phyloP scores from a whole-genome alignment of 371 early-diverging fungal genomes.

The Zancudomyces culisetae region DNA sequence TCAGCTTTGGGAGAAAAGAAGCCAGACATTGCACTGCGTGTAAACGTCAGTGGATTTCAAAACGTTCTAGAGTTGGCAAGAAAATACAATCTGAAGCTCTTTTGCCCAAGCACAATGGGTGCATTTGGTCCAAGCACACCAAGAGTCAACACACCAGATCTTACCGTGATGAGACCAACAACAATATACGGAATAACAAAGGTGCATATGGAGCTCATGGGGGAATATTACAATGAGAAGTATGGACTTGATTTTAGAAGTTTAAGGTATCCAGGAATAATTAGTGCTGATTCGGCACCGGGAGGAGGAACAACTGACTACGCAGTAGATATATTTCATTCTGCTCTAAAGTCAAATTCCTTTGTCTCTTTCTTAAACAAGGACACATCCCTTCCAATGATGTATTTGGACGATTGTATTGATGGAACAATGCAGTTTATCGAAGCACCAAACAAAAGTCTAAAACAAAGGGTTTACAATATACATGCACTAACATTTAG shows the following conservation, averaged over 20 bases:
- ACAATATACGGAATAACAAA: constrained; percentile 43
- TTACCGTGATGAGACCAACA: constrained; percentile 36
- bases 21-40: constrained; percentile 27
- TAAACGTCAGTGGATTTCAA: constrained; percentile 36
- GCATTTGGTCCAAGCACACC: constrained; percentile 40
- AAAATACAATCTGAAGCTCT: constrained; percentile 26
- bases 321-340: constrained; percentile 40
- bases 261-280: constrained; percentile 36
- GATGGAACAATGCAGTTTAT: constrained; percentile 33
- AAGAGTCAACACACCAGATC: constrained; percentile 30
- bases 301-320: constrained; percentile 42
- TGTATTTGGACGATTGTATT: constrained; percentile 37
- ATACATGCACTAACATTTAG: constrained; percentile 33
- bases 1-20: constrained; percentile 36
- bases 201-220: constrained; percentile 34
- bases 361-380: constrained; percentile 29
- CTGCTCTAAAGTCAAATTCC: constrained; percentile 25
- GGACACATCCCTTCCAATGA: constrained; percentile 35
- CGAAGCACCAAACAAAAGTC: constrained; percentile 19
- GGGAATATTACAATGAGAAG: constrained; percentile 38
- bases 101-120: constrained; percentile 37
- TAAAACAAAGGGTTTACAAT: constrained; percentile 33
- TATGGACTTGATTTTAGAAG: constrained; percentile 37
- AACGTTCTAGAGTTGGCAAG: constrained; percentile 34
- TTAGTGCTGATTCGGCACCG: constrained; percentile 33